phyloP scores from a whole-genome alignment of 192 early-diverging fungal genomes.

The Globomyces pollinis-pini region DNA sequence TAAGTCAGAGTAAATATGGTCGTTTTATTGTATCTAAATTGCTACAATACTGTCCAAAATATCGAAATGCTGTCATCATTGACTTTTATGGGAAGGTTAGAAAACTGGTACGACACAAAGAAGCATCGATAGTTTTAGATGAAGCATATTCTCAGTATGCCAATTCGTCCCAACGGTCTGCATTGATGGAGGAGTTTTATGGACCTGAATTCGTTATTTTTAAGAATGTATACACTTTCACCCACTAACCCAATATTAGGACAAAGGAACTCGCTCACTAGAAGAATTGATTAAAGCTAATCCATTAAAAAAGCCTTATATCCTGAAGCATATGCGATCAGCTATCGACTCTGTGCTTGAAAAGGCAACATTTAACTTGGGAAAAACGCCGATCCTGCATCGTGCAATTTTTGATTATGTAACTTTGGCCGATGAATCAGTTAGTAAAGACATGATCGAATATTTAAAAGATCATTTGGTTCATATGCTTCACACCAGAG shows the following conservation, averaged over 20 bases:
- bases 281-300: slow-evolving; percentile 50
- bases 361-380: slow-evolving; percentile 60
- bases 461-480: slow-evolving; percentile 73
- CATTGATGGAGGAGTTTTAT: slow-evolving; percentile 86
- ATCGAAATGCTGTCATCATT: slow-evolving; percentile 61
- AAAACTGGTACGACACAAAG: slow-evolving; percentile 81
- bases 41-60: slow-evolving; percentile 72
- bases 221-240: slow-evolving; percentile 29
- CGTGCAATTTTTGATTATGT: slow-evolving; percentile 81
- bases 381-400: slow-evolving; percentile 76
- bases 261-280: slow-evolving; percentile 23
- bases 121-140: slow-evolving; percentile 80
- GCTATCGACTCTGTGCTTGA: slow-evolving; percentile 68
- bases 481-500: slow-evolving; percentile 86
- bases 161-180: slow-evolving; percentile 62
- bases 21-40: slow-evolving; percentile 82
- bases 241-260: slow-evolving; percentile 4
- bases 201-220: slow-evolving; percentile 86
- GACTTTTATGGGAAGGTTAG: slow-evolving; percentile 75
- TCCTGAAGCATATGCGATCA: slow-evolving; percentile 64
- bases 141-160: slow-evolving; percentile 75
- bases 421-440: slow-evolving; percentile 44
- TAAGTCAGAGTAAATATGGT: slow-evolving; percentile 76
- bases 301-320: slow-evolving; percentile 60
- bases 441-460: slow-evolving; percentile 53